phyloP scores from a whole-genome alignment of 805 yeast species.

The Candida adriatica region DNA sequence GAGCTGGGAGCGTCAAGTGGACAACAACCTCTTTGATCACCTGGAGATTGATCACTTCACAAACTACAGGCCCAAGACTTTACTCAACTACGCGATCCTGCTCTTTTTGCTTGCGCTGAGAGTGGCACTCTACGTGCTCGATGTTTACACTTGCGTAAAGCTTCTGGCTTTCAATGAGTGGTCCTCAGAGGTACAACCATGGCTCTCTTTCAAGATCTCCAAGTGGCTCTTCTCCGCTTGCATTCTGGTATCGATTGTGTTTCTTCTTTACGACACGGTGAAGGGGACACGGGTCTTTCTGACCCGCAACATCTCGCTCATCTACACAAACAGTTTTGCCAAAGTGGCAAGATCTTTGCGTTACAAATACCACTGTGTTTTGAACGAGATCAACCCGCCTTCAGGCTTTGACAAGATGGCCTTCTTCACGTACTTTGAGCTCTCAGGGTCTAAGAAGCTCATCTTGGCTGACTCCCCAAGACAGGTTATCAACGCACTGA shows the following conservation, averaged over 20 bases:
- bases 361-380: slow-evolving; percentile 67
- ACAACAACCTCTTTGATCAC: slow-evolving; percentile 38
- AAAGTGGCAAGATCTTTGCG: slow-evolving; percentile 48
- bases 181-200: slow-evolving; percentile 48
- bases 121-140: slow-evolving; percentile 53
- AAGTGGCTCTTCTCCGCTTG: slow-evolving; percentile 79
- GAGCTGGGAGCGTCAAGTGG: slow-evolving; percentile 29
- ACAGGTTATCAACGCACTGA: slow-evolving; percentile 75
- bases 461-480: slow-evolving; percentile 81
- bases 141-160: slow-evolving; percentile 71
- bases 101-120: slow-evolving; percentile 35
- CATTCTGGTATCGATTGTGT: slow-evolving; percentile 60
- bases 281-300: slow-evolving; percentile 52
- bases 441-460: slow-evolving; percentile 55
- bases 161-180: slow-evolving; percentile 67
- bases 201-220: slow-evolving; percentile 41
- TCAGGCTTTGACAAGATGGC: slow-evolving; percentile 60
- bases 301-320: slow-evolving; percentile 59
- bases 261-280: slow-evolving; percentile 49
- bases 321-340: slow-evolving; percentile 63
- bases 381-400: slow-evolving; percentile 61
- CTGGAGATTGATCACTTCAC: slow-evolving; percentile 40
- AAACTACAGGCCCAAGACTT: slow-evolving; percentile 36
- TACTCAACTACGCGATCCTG: slow-evolving; percentile 35
- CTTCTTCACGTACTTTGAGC: slow-evolving; percentile 55